Evolutionary conservation across 495 filamentous ascomycete genomes (phyloP).

Genomic region (Trichoderma gamsii): DNA sequence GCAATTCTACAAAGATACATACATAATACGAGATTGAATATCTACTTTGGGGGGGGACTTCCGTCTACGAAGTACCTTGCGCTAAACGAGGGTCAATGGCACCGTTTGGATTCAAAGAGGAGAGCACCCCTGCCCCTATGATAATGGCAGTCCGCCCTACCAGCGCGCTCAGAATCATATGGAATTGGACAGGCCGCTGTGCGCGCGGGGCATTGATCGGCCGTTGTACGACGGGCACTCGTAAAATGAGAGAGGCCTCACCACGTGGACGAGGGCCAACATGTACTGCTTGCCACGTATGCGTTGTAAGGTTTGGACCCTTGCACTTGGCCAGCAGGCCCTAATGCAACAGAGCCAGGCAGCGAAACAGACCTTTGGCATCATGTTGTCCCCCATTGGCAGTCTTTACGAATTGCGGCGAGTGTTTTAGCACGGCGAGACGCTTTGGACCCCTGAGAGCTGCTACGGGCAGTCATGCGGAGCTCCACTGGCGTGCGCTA

Average conservation of each 20-base stretch:
- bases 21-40: background rate
- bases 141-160: background rate
- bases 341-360: background rate
- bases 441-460: background rate
- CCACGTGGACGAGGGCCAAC: background rate
- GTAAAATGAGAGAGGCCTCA: background rate
- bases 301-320: background rate
- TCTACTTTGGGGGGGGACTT: background rate
- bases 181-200: background rate
- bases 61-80: background rate
- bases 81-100: background rate
- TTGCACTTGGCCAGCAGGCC: background rate
- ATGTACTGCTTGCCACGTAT: constrained; percentile 9
- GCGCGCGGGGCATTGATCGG: background rate
- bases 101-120: background rate
- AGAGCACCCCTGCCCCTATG: background rate
- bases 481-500: background rate
- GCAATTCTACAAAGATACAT: background rate
- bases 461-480: background rate
- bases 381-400: background rate
- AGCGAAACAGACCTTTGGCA: background rate
- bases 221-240: background rate
- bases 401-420: background rate
- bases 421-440: background rate
- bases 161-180: background rate